Conservation (phyloP, 2,329 filamentous ascomycete genomes). For the Cucurbitaria berberidis region DNA sequence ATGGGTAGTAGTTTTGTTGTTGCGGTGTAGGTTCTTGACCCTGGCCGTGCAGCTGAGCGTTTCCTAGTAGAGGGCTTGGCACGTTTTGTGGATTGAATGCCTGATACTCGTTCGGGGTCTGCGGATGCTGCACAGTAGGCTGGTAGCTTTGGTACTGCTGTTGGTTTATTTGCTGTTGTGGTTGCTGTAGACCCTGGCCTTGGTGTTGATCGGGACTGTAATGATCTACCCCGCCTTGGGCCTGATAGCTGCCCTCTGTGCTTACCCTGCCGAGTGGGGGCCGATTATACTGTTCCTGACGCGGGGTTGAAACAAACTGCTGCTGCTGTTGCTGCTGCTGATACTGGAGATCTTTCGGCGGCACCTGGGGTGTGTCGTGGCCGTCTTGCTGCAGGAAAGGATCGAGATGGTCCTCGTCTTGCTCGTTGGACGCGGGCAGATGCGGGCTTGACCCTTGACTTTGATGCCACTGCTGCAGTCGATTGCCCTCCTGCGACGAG, state of each 20-base stretch:
- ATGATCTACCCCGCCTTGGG: slow-evolving; percentile 48
- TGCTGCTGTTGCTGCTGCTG: slow-evolving; percentile 25
- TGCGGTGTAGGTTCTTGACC: slow-evolving; percentile 35
- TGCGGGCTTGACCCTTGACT: slow-evolving; percentile 40
- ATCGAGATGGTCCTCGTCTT: slow-evolving; percentile 47
- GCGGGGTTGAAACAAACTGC: slow-evolving; percentile 36
- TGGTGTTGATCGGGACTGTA: slow-evolving; percentile 49
- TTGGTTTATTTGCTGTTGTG: slow-evolving; percentile 30
- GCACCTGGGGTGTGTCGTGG: slow-evolving; percentile 38
- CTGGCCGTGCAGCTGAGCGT: slow-evolving; percentile 39
- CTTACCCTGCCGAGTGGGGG: slow-evolving; percentile 48
- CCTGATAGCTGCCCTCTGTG: slow-evolving; percentile 48
- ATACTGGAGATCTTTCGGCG: slow-evolving; percentile 45
- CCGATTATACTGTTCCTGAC: slow-evolving; percentile 43
- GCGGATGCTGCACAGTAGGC: slow-evolving; percentile 29
- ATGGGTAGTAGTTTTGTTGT: slow-evolving; percentile 41
- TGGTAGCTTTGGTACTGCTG: slow-evolving; percentile 42
- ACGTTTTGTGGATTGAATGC: slow-evolving; percentile 40
- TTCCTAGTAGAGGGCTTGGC: slow-evolving; percentile 37
- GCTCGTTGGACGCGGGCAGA: slow-evolving; percentile 45
- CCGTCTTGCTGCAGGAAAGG: slow-evolving; percentile 47
- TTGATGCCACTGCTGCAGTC: slow-evolving; percentile 37
- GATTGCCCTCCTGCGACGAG: slow-evolving; percentile 32
- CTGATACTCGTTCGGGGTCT: slow-evolving; percentile 38
- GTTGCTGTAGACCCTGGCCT: slow-evolving; percentile 29